Evolutionary conservation across 371 early-diverging fungal genomes (phyloP), one percentile per base, ranked within the genome.

Genomic region (Rhizopus sp.): DNA sequence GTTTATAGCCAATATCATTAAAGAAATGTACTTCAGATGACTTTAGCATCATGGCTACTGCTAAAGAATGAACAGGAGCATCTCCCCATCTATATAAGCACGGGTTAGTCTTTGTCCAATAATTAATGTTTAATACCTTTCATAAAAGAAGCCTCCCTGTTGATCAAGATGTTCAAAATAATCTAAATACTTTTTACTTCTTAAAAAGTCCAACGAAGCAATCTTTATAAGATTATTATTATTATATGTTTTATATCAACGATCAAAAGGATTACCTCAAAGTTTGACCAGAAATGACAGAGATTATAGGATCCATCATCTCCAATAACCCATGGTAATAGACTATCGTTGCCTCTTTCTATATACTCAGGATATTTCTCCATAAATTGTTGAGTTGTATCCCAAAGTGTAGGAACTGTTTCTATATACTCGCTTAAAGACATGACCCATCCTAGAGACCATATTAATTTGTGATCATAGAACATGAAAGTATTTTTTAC

Each of bases 131-230:
- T 17, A 7, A 9, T 65, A 78, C 80, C 93, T 79, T 67, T 98
- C 99, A 67, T 96, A 97, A 67, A 89, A 98, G 70, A 98, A 98
- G 5, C 90, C 95, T 3, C 94, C 94, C 5, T 79, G 56, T 35
- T 68, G 53, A 72, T 98, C 97, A 35, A 98, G 72, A 55, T 80
- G 80, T 9, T 91, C 75, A 64, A 98, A 96, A 63, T 82, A 95
- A 31, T 86, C 81, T 38, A 75, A 53, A 69, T 97, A 96, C 13
- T 71, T 72, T 30, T 85, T 71, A 54, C 83, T 82, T 60, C 94
- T 83, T 44, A 88, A 88, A 55, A 95, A 88, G 8, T 88, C 80
- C 54, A 97, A 72, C 32, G 83, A 82, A 10, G 83, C 96, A 59
- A 97, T 94, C 77, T 95, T 48, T 0, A 30, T 23, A 47, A 10